Evolutionary conservation across 495 filamentous ascomycete genomes (phyloP), one percentile per base, ranked within the genome.

Genomic region (Xylaria curta): DNA sequence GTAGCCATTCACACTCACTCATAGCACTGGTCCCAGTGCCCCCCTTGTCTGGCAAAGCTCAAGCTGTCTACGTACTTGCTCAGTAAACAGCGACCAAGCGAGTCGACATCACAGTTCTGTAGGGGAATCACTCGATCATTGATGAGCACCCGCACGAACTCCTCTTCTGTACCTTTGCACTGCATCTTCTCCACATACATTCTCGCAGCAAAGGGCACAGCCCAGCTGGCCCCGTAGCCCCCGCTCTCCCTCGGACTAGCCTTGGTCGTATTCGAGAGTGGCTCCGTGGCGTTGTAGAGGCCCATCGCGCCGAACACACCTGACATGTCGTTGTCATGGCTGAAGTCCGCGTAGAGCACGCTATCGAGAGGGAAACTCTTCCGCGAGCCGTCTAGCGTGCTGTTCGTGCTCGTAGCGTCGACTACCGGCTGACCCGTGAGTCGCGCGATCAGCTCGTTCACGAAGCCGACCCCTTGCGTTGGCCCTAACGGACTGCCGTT

Each of bases 141-240:
- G 12, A 97, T 84, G 62, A 97, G 75, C 1, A 95, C 86, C 13
- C 94, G 85, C 8, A 97, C 92, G 60, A 90, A 82, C 76, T 94
- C 91, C 69, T 85, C 80, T 3, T 74, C 56, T 10, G 78, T 77
- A 12, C 77, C 80, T 0, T 73, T 63, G 77, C 94, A 97, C 24
- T 76, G 77, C 92, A 97, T 91, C 86, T 93, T 93, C 87, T 97
- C 94, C 61, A 97, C 85, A 77, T 94, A 96, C 66, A 91, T 86
- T 54, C 94, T 83, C 5, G 87, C 90, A 0, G 85, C 93, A 80
- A 97, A 97, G 6, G 94, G 92, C 63, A 95, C 94, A 28, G 88
- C 88, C 92, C 92, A 94, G 15, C 88, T 81, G 0, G 92, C 88
- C 28, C 89, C 87, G 76, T 88, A 94, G 60, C 93, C 89, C 46